Conservation (phyloP, 1,139 yeast species). For the Zhuliangozyma blackwelliae region DNA sequence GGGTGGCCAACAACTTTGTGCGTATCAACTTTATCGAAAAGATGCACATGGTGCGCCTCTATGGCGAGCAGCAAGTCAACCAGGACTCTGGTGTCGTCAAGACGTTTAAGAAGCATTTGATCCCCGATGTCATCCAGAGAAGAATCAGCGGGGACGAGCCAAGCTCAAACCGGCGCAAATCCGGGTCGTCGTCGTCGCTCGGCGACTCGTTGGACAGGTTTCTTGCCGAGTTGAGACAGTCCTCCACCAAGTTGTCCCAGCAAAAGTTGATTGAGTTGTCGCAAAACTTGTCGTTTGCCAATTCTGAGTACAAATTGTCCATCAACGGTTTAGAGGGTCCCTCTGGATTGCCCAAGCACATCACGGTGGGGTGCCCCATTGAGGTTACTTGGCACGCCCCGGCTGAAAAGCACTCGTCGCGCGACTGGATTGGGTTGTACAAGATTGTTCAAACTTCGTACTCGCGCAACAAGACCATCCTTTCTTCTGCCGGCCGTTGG, state of each 20-base stretch:
- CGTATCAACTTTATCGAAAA: conserved; percentile 74
- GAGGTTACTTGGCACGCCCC: conserved; percentile 58
- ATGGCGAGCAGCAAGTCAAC: conserved; percentile 60
- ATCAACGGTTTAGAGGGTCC: conserved; percentile 20
- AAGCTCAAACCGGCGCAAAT: conserved; percentile 14
- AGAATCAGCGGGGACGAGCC: conserved; percentile 22
- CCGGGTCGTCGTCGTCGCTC: conserved; percentile 21
- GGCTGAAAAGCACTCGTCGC: conserved; percentile 25
- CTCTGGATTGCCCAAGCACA: conserved; percentile 19
- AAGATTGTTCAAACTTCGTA: conserved; percentile 58
- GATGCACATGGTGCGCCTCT: conserved; percentile 74
- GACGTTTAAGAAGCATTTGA: conserved; percentile 52
- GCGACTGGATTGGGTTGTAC: conserved; percentile 81
- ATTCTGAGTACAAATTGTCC: conserved; percentile 30
- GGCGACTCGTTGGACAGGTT: conserved; percentile 41
- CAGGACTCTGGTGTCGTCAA: conserved; percentile 66
- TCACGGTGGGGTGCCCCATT: conserved; percentile 51
- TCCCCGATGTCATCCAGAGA: conserved; percentile 39
- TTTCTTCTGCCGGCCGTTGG: conserved; percentile 74
- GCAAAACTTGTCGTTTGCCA: conserved; percentile 36
- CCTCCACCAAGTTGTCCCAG: conserved; percentile 30
- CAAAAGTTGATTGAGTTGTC: conserved; percentile 40
- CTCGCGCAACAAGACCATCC: conserved; percentile 55
- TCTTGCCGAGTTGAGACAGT: conserved; percentile 34
- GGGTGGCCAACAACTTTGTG: conserved; percentile 66